Conservation (phyloP, 768 basidiomycete genomes). For the Pleurotus eryngii region DNA sequence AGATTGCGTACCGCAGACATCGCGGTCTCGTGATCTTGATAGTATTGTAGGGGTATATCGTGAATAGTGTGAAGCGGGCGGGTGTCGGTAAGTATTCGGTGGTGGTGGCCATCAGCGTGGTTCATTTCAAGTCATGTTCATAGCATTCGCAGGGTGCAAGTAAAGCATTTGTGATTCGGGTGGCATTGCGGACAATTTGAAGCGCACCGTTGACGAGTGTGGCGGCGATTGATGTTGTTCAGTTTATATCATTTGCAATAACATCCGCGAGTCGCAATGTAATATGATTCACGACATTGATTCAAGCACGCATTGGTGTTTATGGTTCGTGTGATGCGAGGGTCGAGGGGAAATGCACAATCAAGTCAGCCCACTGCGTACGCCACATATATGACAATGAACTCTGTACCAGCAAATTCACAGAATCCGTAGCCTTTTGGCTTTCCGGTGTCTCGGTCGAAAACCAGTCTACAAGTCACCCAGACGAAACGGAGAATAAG, state of each 20-base stretch:
- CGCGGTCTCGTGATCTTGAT: constrained; percentile 91
- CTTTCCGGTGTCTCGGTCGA: constrained; percentile 91
- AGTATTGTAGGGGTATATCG: not conserved
- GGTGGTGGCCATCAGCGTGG: too few species aligned
- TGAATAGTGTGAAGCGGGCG: not conserved
- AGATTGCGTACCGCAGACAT: constrained; percentile 93
- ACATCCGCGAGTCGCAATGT: too few species aligned
- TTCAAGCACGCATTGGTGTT: not conserved
- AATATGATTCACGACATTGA: not conserved
- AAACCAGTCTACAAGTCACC: constrained; percentile 59
- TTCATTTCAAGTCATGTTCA: too few species aligned
- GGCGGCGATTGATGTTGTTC: too few species aligned
- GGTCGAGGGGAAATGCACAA: constrained; percentile 17
- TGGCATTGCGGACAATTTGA: too few species aligned
- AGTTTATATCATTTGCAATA: too few species aligned
- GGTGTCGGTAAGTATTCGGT: too few species aligned
- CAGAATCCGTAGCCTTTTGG: constrained; percentile 93
- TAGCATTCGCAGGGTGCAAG: too few species aligned
- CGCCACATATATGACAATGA: constrained; percentile 16
- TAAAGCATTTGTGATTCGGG: too few species aligned
- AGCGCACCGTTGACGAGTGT: too few species aligned
- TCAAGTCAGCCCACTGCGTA: constrained; percentile 34
- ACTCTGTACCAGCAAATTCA: constrained; percentile 80
- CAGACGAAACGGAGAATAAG: not conserved
- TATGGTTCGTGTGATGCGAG: not conserved